Evolutionary conservation across 75 land plant species (phyloP).

Genomic region (Pseudotsuga menziesii): DNA sequence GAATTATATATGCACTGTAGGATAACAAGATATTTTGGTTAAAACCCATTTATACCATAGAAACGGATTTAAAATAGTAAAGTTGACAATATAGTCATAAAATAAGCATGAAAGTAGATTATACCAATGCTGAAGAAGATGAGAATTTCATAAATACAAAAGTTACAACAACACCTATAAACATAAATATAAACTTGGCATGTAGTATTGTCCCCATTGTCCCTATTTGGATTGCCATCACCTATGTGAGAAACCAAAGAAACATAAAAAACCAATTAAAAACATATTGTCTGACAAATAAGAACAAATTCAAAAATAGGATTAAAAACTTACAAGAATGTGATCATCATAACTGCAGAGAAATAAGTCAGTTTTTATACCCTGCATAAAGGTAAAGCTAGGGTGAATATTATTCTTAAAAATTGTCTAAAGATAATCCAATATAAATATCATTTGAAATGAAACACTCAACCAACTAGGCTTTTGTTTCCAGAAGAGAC

Average conservation of each 20-base stretch:
- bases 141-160: background rate
- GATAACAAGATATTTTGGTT: background rate
- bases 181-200: constrained; percentile 54
- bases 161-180: background rate
- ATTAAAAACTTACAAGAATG: constrained; percentile 44
- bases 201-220: constrained; percentile 77
- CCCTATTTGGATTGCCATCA: constrained; percentile 81
- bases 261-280: background rate
- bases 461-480: no score
- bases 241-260: constrained; percentile 28
- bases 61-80: background rate
- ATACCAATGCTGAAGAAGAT: background rate
- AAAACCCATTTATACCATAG: background rate
- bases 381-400: constrained; percentile 29
- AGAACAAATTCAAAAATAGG: background rate
- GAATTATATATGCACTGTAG: background rate
- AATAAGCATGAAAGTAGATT: background rate
- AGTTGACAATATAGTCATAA: background rate
- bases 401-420: no score
- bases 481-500: no score
- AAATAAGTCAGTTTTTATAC: constrained; percentile 58
- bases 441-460: no score
- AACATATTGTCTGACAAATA: background rate
- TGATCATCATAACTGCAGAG: constrained; percentile 64
- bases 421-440: no score